Base-by-base conservation (phyloP, 2,329 filamentous ascomycete genomes). In the Chaetomium sp. region DNA sequence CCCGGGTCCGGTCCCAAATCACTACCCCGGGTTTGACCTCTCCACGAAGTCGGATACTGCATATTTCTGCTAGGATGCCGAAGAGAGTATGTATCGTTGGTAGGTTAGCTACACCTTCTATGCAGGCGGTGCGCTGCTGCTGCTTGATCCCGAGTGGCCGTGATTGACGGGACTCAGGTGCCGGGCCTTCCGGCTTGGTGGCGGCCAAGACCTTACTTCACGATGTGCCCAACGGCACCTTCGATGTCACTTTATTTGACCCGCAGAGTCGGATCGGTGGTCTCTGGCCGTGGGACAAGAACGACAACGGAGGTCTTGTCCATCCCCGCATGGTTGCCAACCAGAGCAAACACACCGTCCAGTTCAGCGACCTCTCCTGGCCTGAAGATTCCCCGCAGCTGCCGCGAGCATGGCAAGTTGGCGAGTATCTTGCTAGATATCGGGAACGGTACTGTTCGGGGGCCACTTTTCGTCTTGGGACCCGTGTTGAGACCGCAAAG, bases 351-450 rank as follows among this genome's bases (percentile, higher is more conserved):
- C 89, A 90, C 69, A 89, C 88, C 0, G 83, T 94, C 60, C 79
- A 81, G 63, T 86, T 86, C 64, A 84, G 81, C 60, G 89, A 92
- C 66, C 69, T 89, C 32, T 79, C 87, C 5, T 95, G 89, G 89
- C 75, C 79, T 3, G 71, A 76, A 5, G 70, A 70, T 4, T 71
- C 75, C 1, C 83, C 86, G 1, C 77, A 86, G 68, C 85, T 94
- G 48, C 89, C 89, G 1, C 82, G 78, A 40, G 89, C 88, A 0
- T 89, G 86, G 82, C 83, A 89, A 71, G 81, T 92, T 4, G 88
- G 88, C 1, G 74, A 73, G 32, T 95, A 95, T 67, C 74, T 94
- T 6, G 75, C 85, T 59, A 73, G 71, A 5, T 95, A 94, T 66
- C 64, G 75, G 4, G 69, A 80, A 38, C 76, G 72, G 45, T 89